Conservation (phyloP, 2,329 filamentous ascomycete genomes). For the Penicillium freii region DNA sequence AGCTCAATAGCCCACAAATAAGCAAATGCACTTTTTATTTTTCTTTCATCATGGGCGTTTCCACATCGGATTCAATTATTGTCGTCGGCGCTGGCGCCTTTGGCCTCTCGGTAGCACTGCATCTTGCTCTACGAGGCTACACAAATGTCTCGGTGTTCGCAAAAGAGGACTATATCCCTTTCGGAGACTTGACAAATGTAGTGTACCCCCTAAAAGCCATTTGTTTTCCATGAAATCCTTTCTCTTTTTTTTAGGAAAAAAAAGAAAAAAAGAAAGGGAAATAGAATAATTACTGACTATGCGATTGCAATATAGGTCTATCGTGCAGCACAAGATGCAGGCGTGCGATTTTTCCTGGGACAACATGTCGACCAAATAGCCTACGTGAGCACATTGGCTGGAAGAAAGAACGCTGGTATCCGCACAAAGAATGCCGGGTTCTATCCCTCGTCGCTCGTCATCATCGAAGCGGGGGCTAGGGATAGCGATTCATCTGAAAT, state of each 20-base stretch:
- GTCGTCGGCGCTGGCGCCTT: conserved; percentile 11
- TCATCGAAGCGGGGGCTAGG: conserved; percentile 2
- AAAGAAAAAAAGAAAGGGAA: background rate
- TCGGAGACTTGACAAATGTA: conserved; percentile 6
- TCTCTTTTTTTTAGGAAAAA: no score
- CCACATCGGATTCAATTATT: conserved; percentile 7
- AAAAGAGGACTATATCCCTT: background rate
- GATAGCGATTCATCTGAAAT: background rate
- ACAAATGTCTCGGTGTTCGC: conserved; percentile 6
- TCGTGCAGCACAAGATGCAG: conserved; percentile 6
- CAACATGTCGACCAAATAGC: conserved; percentile 4
- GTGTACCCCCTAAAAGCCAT: background rate
- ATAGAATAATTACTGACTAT: background rate
- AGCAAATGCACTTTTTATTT: background rate
- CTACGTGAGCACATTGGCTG: conserved; percentile 8
- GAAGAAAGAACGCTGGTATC: conserved; percentile 3
- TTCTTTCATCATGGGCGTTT: conserved; percentile 18
- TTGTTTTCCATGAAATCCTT: background rate
- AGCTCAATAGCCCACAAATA: conserved; percentile 1
- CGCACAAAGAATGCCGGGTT: conserved; percentile 8
- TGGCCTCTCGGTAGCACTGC: conserved; percentile 10
- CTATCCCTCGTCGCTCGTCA: conserved; percentile 3
- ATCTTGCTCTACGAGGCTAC: conserved; percentile 7
- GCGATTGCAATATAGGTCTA: background rate
- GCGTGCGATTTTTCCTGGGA: conserved; percentile 4